Evolutionary conservation across 2,329 filamentous ascomycete genomes (phyloP), one percentile per base, ranked within the genome.

Genomic region (Aspergillus aculeatus): DNA sequence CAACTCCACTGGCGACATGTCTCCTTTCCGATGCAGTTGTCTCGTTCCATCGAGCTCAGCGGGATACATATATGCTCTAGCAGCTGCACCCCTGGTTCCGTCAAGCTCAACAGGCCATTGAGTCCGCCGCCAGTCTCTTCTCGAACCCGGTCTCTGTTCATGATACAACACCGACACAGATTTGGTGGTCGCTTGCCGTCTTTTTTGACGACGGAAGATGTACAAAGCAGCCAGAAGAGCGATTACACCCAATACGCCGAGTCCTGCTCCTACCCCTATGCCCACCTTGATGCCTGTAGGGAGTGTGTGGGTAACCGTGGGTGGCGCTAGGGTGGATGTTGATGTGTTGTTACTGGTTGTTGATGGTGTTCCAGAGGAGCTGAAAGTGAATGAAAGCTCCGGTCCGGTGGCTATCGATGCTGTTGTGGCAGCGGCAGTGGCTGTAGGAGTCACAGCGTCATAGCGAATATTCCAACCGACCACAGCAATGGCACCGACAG

Each of bases 391-490:
- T 2, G 26, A 7, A 35, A 35, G 14, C 32, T 12, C 32, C 4
- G 32, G 14, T 16, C 2, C 5, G 16, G 44, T 49, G 10, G 26
- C 7, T 2, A 26, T 26, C 2, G n/a, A 26, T 24, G 31, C 32
- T 11, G 49, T 21, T 2, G 54, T 50, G n/a, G 56, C 24, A 12
- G 54, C 31, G 11, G 26, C 23, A 19, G 56, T 47, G 19, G 32
- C 12, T 16, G 32, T 35, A 16, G 12, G 32, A 29, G 26, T 29
- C 10, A 35, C 38, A 4, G 47, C n/a, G 7, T 35, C 31, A 5
- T 53, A 29, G 26, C 26, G 31, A 21, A 59, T 59, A 5, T 59
- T 49, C 57, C 57, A 59, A 2, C 57, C 57, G 3, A 59, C 32
- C 5, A 59, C 32, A n/a, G 51, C 47, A 31, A 59, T 59, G 1